Evolutionary conservation across 176 grass and related monocot species (phyloP), one percentile per base, ranked within the genome.

Genomic region (Paspalum notatum): DNA sequence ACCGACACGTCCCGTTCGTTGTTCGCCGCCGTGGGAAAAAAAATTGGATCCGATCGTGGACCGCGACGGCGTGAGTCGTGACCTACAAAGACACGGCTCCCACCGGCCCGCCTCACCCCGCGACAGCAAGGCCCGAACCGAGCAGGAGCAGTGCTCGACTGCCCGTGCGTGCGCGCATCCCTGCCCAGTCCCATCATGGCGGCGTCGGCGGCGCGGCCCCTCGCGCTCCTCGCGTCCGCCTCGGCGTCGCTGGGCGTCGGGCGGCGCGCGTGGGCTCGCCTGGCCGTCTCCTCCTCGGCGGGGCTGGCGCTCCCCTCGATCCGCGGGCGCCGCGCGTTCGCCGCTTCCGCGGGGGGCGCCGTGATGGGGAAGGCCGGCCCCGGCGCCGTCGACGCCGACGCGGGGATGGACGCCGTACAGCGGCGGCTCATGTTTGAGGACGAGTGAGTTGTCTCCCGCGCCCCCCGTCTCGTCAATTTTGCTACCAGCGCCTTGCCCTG

Each of bases 401-500:
- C 85, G 8, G 74, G 71, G 62, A 97, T 97, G 94, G 82, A 94
- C 78, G 89, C 84, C 71, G 83, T 94, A 57, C 94, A 97, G 91
- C 86, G 86, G 20, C 87, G 91, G 68, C 91, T 97, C 80, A 92
- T 97, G 91, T 94, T 97, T 52, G 94, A 94, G 42, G 94, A 97
- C 74, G 91, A 97, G 94, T 97, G 56, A 83, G 87, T 83, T 49
- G 15, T 22, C 21, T 22, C 44, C 3, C 0, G 0, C 12, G 3
- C 37, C 56, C 45, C 1, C 41, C 63, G 39, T 63, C 68, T 10
- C 45, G 53, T 37, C 66, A 62, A 50, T 55, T 42, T 43, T 25
- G 66, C 39, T 17, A 24, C 9, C 42, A 4, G 24, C 38, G 41
- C 51, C 71, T 7, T 17, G 9, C 15, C 67, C 4, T n/a, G n/a